Conservation (phyloP, 805 yeast genomes). For the Metschnikowia santaceciliae region DNA sequence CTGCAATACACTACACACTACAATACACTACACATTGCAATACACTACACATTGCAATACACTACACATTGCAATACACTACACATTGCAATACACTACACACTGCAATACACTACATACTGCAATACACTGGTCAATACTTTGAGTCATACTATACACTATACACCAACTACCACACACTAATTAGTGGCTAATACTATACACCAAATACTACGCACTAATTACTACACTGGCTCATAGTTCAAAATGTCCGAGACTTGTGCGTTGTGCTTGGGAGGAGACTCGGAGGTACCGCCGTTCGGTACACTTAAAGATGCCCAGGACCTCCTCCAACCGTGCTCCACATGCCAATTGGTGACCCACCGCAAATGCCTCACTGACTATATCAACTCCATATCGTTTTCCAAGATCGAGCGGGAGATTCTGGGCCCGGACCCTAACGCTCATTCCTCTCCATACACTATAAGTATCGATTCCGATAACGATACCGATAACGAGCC, state of each 20-base stretch:
- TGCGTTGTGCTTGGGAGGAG: constrained; percentile 39
- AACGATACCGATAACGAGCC: constrained; percentile 2
- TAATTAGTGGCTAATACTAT: too few species aligned
- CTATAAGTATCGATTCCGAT: not conserved
- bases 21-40: too few species aligned
- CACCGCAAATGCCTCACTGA: constrained; percentile 39
- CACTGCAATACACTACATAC: too few species aligned
- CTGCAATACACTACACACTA: too few species aligned
- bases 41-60: too few species aligned
- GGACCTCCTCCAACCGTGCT: constrained; percentile 36
- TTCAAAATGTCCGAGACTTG: constrained; percentile 19
- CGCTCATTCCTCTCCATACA: not conserved
- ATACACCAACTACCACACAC: too few species aligned
- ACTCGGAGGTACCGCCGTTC: constrained; percentile 37
- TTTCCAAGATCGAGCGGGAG: constrained; percentile 13
- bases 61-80: too few species aligned
- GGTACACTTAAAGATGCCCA: constrained; percentile 32
- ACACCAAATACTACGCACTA: too few species aligned
- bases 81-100: too few species aligned
- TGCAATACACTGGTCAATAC: too few species aligned
- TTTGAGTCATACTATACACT: too few species aligned
- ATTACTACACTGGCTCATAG: too few species aligned
- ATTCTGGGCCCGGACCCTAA: not conserved
- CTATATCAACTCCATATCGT: constrained; percentile 37
- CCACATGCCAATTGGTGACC: constrained; percentile 32